Conservation (phyloP, 139 green algal genomes). For the Chlamydomonas asymmetrica region DNA sequence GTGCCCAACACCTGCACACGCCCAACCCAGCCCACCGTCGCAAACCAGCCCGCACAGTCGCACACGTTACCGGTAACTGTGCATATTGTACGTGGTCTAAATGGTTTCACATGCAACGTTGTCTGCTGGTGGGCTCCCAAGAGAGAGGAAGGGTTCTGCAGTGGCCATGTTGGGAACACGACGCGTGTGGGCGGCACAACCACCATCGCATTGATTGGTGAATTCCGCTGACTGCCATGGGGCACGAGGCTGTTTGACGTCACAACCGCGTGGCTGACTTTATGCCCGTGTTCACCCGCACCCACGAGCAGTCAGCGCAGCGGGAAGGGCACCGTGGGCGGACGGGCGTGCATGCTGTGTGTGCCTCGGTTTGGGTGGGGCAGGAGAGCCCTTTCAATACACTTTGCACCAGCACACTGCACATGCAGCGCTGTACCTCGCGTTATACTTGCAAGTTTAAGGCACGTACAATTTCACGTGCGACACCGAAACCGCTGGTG, state of each 20-base stretch:
- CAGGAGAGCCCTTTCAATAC: background rate
- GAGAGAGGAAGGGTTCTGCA: too few relatives aligned
- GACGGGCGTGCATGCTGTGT: too few relatives aligned
- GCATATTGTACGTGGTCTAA: background rate
- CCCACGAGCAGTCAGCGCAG: too few relatives aligned
- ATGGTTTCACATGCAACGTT: background rate
- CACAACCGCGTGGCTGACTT: too few relatives aligned
- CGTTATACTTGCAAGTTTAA: background rate
- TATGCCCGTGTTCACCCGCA: too few relatives aligned
- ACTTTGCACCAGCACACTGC: background rate
- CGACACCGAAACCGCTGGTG: background rate
- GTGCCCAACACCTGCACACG: conserved; percentile 25
- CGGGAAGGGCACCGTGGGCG: too few relatives aligned
- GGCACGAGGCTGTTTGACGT: too few relatives aligned
- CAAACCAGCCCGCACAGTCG: background rate
- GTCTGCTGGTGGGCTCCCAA: background rate
- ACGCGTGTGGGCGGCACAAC: too few relatives aligned
- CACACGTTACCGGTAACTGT: background rate
- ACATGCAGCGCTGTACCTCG: background rate
- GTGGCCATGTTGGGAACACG: too few relatives aligned
- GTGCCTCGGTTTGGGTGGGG: background rate
- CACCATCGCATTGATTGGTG: too few relatives aligned
- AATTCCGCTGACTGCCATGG: too few relatives aligned
- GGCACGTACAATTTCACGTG: background rate
- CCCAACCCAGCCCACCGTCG: background rate